Base-by-base conservation (phyloP, 305 asterid species). In the Solanum chacoense region DNA sequence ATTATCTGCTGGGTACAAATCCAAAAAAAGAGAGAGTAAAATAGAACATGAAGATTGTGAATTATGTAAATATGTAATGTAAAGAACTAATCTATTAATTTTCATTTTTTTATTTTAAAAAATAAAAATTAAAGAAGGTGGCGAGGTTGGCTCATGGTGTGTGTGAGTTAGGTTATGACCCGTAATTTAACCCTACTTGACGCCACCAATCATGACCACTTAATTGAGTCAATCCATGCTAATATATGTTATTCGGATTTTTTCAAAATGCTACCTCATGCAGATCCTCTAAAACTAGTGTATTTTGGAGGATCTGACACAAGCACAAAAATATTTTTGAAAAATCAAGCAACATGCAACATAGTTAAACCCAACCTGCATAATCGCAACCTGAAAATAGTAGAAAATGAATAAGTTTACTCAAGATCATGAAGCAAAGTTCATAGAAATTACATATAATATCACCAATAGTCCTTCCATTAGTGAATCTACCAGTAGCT, bases 401-500 rank as follows among this genome's bases (percentile, higher is more conserved):
- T 0, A 22, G 4, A 77, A 26, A 34, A 59, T 32, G 42, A 72
- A n/a, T 6, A 8, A 76, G 32, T 12, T 50, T 4, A 32, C 73
- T 81, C 24, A 5, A 81, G 36, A 18, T 81, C 1, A 42, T 81
- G n/a, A 50, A 84, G 12, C 2, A 55, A 81, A 31, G 74, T 31
- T n/a, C 1, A 55, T 20, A 22, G 42, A 55, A 11, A 34, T 89
- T 91, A 96, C 98, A 94, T 88, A 96, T 91, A 26, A 95, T 90
- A 90, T 96, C 98, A 24, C 98, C 98, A 26, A 95, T 93, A 5
- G 98, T 96, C 88, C 94, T 69, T 59, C 98, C 98, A 59, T 95
- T 96, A 72, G 98, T 94, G 93, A 95, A 96, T 88, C 98, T 94
- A 63, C 98, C 98, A 2, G 98, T 96, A 63, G 95, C 86, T 87